Percentiles rank a stretch among this genome's conserved stretches.
Evolutionary conservation across 768 basidiomycete genomes (phyloP).

Genomic region (Podaxis carcinomalis): DNA sequence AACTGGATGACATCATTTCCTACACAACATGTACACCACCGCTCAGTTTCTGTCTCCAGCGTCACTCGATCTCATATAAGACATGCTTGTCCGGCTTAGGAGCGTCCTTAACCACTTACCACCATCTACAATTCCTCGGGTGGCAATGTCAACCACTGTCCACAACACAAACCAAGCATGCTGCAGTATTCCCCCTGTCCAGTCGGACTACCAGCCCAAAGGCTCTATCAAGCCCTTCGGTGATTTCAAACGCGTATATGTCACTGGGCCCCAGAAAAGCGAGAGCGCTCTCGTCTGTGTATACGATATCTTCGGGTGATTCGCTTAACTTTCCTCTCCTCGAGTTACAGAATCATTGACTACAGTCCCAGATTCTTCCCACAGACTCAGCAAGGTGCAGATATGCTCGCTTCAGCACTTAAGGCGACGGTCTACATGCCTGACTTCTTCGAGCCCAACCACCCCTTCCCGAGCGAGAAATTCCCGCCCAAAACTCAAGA

Average conservation of each 20-base stretch:
- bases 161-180: constrained; percentile 43
- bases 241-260: constrained; percentile 46
- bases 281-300: constrained; percentile 53
- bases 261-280: constrained; percentile 43
- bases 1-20: constrained; percentile 7
- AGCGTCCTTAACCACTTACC: constrained; percentile 34
- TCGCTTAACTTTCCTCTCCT: neutral
- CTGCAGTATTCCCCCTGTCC: constrained; percentile 52
- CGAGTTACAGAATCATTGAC: neutral
- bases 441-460: constrained; percentile 56
- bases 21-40: neutral
- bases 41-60: neutral
- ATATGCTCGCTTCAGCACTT: constrained; percentile 51
- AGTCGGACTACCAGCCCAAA: constrained; percentile 48
- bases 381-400: constrained; percentile 62
- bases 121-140: constrained; percentile 11
- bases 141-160: constrained; percentile 31
- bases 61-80: neutral
- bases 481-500: constrained; percentile 53
- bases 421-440: constrained; percentile 61
- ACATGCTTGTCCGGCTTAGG: constrained; percentile 32
- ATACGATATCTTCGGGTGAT: constrained; percentile 62
- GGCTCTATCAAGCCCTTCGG: constrained; percentile 44
- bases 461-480: constrained; percentile 42
- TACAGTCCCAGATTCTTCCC: constrained; percentile 42